Conservation (phyloP, 148 eudicot species). For the Silene latifolia region DNA sequence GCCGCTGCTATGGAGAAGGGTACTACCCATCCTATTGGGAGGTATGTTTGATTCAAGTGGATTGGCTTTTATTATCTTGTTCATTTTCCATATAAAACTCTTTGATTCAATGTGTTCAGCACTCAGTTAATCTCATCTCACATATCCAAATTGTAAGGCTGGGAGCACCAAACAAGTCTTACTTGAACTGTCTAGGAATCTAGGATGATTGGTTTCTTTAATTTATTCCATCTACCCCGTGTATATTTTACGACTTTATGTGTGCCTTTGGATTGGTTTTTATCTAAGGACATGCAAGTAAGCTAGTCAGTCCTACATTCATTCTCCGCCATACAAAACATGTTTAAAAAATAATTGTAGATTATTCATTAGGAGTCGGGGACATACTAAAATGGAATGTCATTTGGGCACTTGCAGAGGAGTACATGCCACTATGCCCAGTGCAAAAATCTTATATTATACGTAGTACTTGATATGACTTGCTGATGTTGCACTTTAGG, state of each 20-base stretch:
- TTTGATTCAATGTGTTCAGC: neutral
- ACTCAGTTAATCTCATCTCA: neutral
- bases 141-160: neutral
- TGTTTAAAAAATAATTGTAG: neutral
- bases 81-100: neutral
- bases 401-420: neutral
- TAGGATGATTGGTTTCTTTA: neutral
- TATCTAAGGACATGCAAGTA: neutral
- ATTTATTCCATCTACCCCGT: neutral
- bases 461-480: neutral
- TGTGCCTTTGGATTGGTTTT: neutral
- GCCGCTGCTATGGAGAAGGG: constrained; percentile 99
- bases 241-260: neutral
- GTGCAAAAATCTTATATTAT: neutral
- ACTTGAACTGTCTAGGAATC: neutral
- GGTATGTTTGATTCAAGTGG: constrained; percentile 38
- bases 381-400: neutral
- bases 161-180: neutral
- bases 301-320: neutral
- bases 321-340: neutral
- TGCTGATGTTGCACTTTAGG: neutral
- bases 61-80: neutral
- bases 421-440: neutral
- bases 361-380: neutral
- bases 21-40: constrained; percentile 98